Percentiles rank a stretch among this genome's conserved stretches.
Conservation (phyloP, 2,329 filamentous ascomycete species). For the Apiospora kogelbergensis region DNA sequence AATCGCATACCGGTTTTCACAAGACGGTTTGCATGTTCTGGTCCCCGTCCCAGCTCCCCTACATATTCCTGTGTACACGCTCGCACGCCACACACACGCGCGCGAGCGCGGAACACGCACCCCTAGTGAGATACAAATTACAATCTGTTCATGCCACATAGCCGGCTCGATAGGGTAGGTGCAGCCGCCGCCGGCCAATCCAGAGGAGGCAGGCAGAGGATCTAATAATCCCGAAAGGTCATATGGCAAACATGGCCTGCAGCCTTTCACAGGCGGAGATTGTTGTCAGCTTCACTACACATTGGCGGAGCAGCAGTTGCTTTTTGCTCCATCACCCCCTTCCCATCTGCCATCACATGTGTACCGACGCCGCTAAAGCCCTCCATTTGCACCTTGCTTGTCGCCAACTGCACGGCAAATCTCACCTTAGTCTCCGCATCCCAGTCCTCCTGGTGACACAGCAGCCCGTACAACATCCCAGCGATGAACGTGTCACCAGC, state of each 20-base stretch:
- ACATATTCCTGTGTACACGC: background rate
- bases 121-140: background rate
- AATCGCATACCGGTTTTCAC: background rate
- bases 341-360: background rate
- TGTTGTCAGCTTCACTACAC: background rate
- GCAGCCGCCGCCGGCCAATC: background rate
- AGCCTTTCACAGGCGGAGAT: constrained; percentile 3
- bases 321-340: background rate
- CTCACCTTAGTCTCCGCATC: constrained; percentile 45
- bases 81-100: background rate
- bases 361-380: constrained; percentile 58
- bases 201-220: background rate
- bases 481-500: constrained; percentile 77
- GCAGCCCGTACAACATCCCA: constrained; percentile 64
- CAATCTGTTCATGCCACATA: background rate
- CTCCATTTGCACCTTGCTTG: constrained; percentile 65
- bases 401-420: constrained; percentile 67
- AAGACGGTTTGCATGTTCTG: background rate
- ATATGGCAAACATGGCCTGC: background rate
- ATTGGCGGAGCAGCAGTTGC: background rate
- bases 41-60: background rate
- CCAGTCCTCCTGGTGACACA: constrained; percentile 51
- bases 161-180: background rate
- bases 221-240: background rate
- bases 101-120: background rate